Evolutionary conservation across 306 rosid species (phyloP), one percentile per base, ranked within the genome.

Genomic region (Gillenia trifoliata): DNA sequence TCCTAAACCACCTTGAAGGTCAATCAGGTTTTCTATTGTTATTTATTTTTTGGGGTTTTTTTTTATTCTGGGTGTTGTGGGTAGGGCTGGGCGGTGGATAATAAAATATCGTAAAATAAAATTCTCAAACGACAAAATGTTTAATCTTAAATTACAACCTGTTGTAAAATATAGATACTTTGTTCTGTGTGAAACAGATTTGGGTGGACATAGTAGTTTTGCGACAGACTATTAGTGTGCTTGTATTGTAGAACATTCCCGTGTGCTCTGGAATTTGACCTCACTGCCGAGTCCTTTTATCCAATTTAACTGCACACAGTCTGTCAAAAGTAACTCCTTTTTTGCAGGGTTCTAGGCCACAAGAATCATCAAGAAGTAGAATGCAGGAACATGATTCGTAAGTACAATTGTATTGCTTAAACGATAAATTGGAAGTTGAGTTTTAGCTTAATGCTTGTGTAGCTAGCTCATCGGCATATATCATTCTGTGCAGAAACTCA

Each of bases 301-400:
- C 75, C 17, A 15, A 22, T 33, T 28, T 25, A 55, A 20, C 50
- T 52, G 31, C 41, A 12, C 19, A 13, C 31, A 31, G 30, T 55
- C n/a, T 55, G 16, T 36, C 34, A 55, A 36, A 52, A 71, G 49
- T 34, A 55, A 71, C 64, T 41, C 65, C 20, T 71, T 23, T 66
- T 38, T 77, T 50, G 66, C 88, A 84, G 88, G 81, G 68, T 34
- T 67, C 79, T 6, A 76, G 78, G 54, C 70, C 83, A 25, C 80
- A 60, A 50, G 80, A 67, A 22, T 77, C 62, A 11, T 78, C 85
- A 28, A 73, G 83, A 81, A 81, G 81, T 63, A 74, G 71, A 78
- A 77, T 43, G 65, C 85, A 61, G 3, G 68, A 72, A 3, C 71
- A 74, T 7, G 78, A 84, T 57, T 25, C 40, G 88, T 77, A 75